Conservation (phyloP, 169 alveolate genomes). For the Plasmodium knowlesi region DNA sequence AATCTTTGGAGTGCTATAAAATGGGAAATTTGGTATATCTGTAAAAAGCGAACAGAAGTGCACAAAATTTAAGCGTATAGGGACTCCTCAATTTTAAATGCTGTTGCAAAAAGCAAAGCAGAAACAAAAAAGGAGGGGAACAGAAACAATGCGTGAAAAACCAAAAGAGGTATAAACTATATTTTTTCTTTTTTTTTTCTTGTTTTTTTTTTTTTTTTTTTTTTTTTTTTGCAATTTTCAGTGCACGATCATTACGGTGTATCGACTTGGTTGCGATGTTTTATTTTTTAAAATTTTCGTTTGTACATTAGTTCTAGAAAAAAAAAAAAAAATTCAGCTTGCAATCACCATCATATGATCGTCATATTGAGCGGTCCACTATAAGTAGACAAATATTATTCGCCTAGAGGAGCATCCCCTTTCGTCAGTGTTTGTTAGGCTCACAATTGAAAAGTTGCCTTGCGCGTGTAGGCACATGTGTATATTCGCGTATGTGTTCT, state of each 20-base stretch:
- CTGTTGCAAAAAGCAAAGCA: background rate
- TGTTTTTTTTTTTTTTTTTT: slow-evolving; percentile 20
- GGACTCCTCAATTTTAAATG: background rate
- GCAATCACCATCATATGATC: background rate
- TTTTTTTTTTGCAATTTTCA: slow-evolving; percentile 8
- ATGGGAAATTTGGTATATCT: background rate
- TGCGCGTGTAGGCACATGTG: background rate
- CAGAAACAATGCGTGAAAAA: slow-evolving; percentile 19
- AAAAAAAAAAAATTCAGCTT: slow-evolving; percentile 15
- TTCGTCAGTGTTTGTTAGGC: background rate
- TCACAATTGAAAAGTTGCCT: slow-evolving; percentile 1
- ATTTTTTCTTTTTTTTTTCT: slow-evolving; percentile 17
- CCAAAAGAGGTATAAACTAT: background rate
- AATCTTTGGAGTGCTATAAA: background rate
- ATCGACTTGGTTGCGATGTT: background rate
- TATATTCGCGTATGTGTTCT: background rate
- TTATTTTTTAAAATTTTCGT: background rate
- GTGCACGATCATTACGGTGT: slow-evolving; percentile 7
- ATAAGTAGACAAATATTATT: slow-evolving; percentile 8
- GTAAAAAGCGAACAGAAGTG: background rate
- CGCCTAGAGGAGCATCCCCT: background rate
- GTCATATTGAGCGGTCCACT: background rate
- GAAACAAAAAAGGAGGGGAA: background rate
- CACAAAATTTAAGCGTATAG: background rate
- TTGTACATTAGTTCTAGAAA: slow-evolving; percentile 3